A percentile compares a stretch with the other conserved stretches of the same genome.
phyloP scores from a whole-genome alignment of 164 flowering plant genomes.

The Magnolia sinica region DNA sequence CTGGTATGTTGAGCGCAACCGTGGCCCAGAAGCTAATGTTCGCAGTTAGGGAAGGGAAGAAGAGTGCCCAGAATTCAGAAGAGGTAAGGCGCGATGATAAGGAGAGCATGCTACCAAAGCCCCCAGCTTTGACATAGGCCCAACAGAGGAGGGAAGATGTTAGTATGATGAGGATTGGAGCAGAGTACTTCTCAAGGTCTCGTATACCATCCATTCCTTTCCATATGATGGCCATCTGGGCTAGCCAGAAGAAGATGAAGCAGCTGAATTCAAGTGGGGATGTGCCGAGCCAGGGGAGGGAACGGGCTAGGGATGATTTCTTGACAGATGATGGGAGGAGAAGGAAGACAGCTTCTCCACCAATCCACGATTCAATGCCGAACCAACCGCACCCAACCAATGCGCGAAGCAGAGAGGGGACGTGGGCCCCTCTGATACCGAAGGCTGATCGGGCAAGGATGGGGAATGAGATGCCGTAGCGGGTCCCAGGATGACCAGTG shows the following conservation, averaged over 20 bases:
- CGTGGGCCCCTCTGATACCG: conserved; percentile 76
- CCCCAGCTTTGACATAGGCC: conserved; percentile 80
- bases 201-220: conserved; percentile 82
- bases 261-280: conserved; percentile 77
- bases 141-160: conserved; percentile 58
- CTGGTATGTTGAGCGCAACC: conserved; percentile 83
- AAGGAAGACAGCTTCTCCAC: conserved; percentile 80
- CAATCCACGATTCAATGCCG: conserved; percentile 93
- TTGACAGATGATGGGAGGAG: conserved; percentile 54
- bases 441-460: conserved; percentile 78
- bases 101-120: conserved; percentile 69
- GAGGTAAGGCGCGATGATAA: conserved; percentile 51
- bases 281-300: conserved; percentile 77
- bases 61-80: conserved; percentile 69
- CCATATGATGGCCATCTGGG: conserved; percentile 58
- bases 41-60: conserved; percentile 90
- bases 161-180: conserved; percentile 62
- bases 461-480: conserved; percentile 80
- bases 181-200: conserved; percentile 75
- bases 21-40: conserved; percentile 91
- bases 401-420: conserved; percentile 75
- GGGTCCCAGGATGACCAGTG: conserved; percentile 81
- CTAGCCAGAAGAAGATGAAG: conserved; percentile 70
- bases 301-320: conserved; percentile 23
- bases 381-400: conserved; percentile 94